A percentile compares a stretch with the other conserved stretches of the same genome.
phyloP scores from a whole-genome alignment of 306 rosid species.

The Lathyrus sativus region DNA sequence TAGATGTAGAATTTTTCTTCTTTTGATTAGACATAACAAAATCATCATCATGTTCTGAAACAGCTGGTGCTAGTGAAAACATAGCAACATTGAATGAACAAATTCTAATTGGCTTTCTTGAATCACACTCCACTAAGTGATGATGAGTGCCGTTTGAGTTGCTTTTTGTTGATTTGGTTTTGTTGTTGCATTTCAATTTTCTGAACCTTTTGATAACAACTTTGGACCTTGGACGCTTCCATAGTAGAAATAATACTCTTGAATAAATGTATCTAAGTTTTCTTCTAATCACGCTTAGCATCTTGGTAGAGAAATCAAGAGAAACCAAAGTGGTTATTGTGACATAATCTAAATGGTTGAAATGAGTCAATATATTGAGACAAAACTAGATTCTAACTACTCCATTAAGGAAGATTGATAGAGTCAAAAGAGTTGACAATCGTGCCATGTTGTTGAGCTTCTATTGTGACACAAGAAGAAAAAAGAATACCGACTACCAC shows the following conservation, averaged over 20 bases:
- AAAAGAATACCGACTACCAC: conserved; percentile 59
- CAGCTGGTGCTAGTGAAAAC: conserved; percentile 90
- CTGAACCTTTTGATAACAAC: conserved; percentile 75
- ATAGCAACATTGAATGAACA: conserved; percentile 91
- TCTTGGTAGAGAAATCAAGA: conserved; percentile 38
- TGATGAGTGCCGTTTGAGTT: conserved; percentile 34
- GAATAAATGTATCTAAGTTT: conserved; percentile 58
- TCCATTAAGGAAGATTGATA: conserved; percentile 42
- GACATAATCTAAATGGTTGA: conserved; percentile 16
- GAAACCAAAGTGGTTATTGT: conserved; percentile 10
- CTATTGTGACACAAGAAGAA: conserved; percentile 50
- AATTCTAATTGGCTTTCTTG: conserved; percentile 61
- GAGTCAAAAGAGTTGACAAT: conserved; percentile 58
- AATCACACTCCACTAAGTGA: conserved; percentile 35
- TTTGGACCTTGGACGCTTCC: conserved; percentile 70
- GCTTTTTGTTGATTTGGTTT: conserved; percentile 29
- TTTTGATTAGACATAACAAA: conserved; percentile 24
- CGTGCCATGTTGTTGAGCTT: conserved; percentile 56
- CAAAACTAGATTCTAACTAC: conserved; percentile 54
- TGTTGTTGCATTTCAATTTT: conserved; percentile 47
- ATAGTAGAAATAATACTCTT: conserved; percentile 59
- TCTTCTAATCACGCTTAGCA: conserved; percentile 60
- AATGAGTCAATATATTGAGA: conserved; percentile 37
- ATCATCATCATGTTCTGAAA: conserved; percentile 61
- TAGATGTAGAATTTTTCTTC: conserved; percentile 13